Evolutionary conservation across 352 stramenopile genomes (phyloP).

Genomic region (Globisporangium parvum): DNA sequence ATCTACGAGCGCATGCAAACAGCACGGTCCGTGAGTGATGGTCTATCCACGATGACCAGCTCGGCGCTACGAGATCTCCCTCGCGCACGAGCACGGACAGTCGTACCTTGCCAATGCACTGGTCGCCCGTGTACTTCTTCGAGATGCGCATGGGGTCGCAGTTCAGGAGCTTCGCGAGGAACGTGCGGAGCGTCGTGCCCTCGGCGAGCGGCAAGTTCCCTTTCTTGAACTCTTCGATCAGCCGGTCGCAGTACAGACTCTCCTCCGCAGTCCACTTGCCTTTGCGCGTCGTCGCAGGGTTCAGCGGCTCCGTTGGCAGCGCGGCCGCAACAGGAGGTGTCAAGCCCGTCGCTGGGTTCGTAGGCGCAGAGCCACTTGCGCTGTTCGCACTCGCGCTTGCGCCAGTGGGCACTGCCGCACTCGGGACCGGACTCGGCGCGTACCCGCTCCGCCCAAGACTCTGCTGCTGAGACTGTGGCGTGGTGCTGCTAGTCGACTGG

Average conservation of each 20-base stretch:
- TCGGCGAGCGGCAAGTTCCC: slow-evolving; percentile 95
- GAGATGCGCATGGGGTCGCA: slow-evolving; percentile 99
- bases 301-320: slow-evolving; percentile 5
- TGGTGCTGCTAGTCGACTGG: not conserved
- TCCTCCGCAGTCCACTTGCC: slow-evolving; percentile 97
- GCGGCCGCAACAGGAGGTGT: no score
- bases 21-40: not conserved
- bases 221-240: slow-evolving; percentile 97
- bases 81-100: no score
- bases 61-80: no score
- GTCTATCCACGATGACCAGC: no score
- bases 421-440: not conserved
- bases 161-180: slow-evolving; percentile 96
- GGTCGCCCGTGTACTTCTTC: slow-evolving; percentile 98
- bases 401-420: not conserved
- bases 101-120: slow-evolving; percentile 96
- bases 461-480: no score
- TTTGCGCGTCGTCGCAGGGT: slow-evolving; percentile 66
- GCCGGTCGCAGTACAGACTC: slow-evolving; percentile 94
- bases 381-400: not conserved
- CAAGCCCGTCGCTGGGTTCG: slow-evolving; percentile 4
- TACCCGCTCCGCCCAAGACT: not conserved
- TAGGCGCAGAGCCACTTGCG: no score
- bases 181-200: slow-evolving; percentile 96
- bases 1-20: slow-evolving; percentile 29